A percentile compares a stretch with the other conserved stretches of the same genome.
Conservation (phyloP, 257 asterid genomes). For the Nicotiana knightiana region DNA sequence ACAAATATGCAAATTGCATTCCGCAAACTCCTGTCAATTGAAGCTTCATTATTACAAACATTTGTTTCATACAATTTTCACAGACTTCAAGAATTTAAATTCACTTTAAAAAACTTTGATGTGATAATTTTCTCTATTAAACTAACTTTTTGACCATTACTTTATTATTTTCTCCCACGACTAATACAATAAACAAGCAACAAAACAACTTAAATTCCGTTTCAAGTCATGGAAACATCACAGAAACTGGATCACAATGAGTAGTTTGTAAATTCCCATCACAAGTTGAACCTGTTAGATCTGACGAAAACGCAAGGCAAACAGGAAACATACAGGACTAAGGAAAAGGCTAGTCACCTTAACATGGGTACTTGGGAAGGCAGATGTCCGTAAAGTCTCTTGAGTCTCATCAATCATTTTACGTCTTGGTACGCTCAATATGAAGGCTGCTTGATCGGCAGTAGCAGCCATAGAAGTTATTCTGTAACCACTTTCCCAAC, state of each 20-base stretch:
- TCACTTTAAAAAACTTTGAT: background rate
- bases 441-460: conserved; percentile 85
- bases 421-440: conserved; percentile 82
- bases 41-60: background rate
- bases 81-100: background rate
- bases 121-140: background rate
- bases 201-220: background rate
- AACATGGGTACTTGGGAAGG: conserved; percentile 88
- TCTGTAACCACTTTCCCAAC: conserved; percentile 94
- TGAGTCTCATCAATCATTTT: conserved; percentile 92
- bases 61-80: background rate
- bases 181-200: background rate
- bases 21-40: background rate
- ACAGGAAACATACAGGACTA: background rate
- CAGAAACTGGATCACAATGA: background rate
- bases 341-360: conserved; percentile 23
- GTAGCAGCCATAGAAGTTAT: conserved; percentile 96
- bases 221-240: background rate
- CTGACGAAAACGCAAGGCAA: background rate
- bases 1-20: background rate
- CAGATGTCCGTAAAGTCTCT: conserved; percentile 92
- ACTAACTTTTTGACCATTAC: background rate
- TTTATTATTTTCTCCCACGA: background rate
- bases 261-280: background rate
- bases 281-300: background rate